phyloP scores from a whole-genome alignment of 139 green algal genomes.

The Chlorella sp. region DNA sequence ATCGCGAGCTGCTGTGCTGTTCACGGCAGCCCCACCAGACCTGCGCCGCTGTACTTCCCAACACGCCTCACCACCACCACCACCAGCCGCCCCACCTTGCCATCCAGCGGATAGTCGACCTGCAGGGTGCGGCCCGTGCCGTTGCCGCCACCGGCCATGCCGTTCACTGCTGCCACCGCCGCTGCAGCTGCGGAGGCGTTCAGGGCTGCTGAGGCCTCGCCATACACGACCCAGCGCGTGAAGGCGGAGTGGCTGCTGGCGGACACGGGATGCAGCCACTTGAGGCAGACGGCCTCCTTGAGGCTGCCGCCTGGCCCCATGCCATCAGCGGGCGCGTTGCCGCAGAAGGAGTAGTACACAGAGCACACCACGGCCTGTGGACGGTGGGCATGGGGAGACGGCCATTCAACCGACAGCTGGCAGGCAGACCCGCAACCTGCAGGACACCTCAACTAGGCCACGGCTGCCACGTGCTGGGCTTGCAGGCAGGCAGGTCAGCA shows the following conservation, averaged over 20 bases:
- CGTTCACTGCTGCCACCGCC: too few relatives aligned
- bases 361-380: slow-evolving; percentile 47
- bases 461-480: too few relatives aligned
- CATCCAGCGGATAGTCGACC: slow-evolving; percentile 17
- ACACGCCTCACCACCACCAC: neutral
- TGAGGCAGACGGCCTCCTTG: slow-evolving; percentile 63
- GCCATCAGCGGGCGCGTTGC: slow-evolving; percentile 48
- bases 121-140: slow-evolving; percentile 5
- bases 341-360: slow-evolving; percentile 83
- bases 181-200: neutral
- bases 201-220: slow-evolving; percentile 25
- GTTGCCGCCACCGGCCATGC: neutral
- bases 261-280: slow-evolving; percentile 78
- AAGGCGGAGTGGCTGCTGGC: slow-evolving; percentile 72
- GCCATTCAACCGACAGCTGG: too few relatives aligned
- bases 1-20: neutral
- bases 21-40: neutral
- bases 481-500: neutral
- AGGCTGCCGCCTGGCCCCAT: neutral
- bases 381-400: too few relatives aligned
- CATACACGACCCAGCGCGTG: slow-evolving; percentile 78
- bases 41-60: neutral
- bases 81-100: neutral
- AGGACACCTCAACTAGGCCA: too few relatives aligned
- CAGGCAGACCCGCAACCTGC: too few relatives aligned